Evolutionary conservation across 2,329 filamentous ascomycete genomes (phyloP), one percentile per base, ranked within the genome.

Genomic region (Blastomyces parvus): DNA sequence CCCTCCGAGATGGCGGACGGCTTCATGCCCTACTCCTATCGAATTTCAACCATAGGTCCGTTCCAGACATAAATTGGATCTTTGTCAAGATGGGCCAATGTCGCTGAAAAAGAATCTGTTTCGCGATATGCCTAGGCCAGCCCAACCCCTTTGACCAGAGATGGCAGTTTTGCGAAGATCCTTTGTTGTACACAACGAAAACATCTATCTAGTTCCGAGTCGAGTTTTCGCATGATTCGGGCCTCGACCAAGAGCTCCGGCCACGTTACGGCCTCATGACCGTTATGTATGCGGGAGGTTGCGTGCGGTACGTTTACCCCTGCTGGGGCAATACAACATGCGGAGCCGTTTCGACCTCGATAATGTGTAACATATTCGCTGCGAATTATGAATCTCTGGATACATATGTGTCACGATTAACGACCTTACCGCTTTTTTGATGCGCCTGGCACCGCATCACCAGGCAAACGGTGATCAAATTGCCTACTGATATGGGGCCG

Each of bases 391-490:
- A 55, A 55, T 55, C 30, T 55, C 52, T 13, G 30, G 52, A n/a
- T 55, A 36, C 52, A 55, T 53, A 27, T 55, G 52, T 33, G 30
- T 36, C 27, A 55, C 17, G 52, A 22, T 55, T 57, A 57, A 57
- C n/a, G n/a, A 33, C 3, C 55, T 57, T 42, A 57, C 36, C 55
- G 33, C 36, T 57, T 33, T 57, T 57, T 57, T 25, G 19, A 13
- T 38, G 53, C 19, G 53, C 53, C 40, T 57, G n/a, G 13, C 13
- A 27, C 55, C 30, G 36, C 36, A 11, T 57, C 55, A 57, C n/a
- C n/a, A 40, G 36, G 55, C 25, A 40, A 57, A 57, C 55, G 55
- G 33, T n/a, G n/a, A n/a, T 57, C 36, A 42, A 57, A 57, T 11
- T 57, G 40, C n/a, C 36, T 38, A 17, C 2, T 30, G 33, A 9